Evolutionary conservation across 371 early-diverging fungal genomes (phyloP), one percentile per base, ranked within the genome.

Genomic region (Thermomucor indicae-seudaticae): DNA sequence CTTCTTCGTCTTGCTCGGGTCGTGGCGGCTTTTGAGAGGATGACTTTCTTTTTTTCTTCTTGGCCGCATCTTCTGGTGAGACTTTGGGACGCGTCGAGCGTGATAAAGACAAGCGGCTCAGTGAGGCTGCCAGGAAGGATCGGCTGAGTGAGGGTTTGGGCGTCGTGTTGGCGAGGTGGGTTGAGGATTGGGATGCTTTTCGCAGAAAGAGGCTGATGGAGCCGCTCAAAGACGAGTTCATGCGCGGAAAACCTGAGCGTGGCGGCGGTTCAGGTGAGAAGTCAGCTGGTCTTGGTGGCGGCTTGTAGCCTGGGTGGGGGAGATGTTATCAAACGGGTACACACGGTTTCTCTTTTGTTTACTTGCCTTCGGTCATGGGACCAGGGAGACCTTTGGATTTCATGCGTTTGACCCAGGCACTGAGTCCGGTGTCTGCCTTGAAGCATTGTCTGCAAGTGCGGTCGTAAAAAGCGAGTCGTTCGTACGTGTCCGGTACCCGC

Each of bases 401-500:
- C 7, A 51, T 50, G 25, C 44, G 37, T 20, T 37, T 49, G n/a
- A 52, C 38, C 70, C 70, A 70, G 2, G 24, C 27, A 12, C 49
- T 35, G 4, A 70, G 42, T 1, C 51, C 53, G 4, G 64, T 58
- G 31, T 63, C 64, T 14, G 61, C 61, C 34, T 54, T 53, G 8
- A 64, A 28, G 43, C 65, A 71, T 4, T 56, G 39, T 32, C 63
- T 49, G 14, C 56, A 39, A 8, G 67, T 65, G 28, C 62, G 61
- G 37, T 71, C 63, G 42, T 67, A 67, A 40, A 67, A 67, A n/a
- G 49, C 38, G n/a, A 67, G 25, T 38, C 72, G 49, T 44, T 71
- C 64, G 8, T 54, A 42, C 3, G 62, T 47, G 41, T 62, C 65
- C 10, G 72, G 58, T 32, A 71, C 64, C 14, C 65, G 55, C 65